Base-by-base conservation (phyloP, 2,329 filamentous ascomycete species). In the Trichoderma oligosporum region DNA sequence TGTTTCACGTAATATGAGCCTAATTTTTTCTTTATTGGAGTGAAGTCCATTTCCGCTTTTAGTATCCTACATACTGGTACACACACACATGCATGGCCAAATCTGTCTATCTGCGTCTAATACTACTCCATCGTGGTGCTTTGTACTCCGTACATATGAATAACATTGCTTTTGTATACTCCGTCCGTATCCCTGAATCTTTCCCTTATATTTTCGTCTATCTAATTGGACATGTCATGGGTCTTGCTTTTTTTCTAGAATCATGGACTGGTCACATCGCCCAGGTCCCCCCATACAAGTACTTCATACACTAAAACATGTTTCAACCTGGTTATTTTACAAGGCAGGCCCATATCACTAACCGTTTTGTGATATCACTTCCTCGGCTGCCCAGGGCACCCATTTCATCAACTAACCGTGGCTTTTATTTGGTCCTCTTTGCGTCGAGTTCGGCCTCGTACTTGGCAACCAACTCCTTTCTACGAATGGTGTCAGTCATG, bases 391-490 rank as follows among this genome's bases (percentile, higher is more conserved):
- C 27, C 18, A 22, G 41, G 24, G 24, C 41, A 45, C 20, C 29
- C 31, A 22, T 31, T 38, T 46, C 27, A 58, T 55, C 29, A 46
- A 25, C 18, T 24, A 39, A 39, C 38, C 35, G 25, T 22, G 55
- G 71, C 31, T 6, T 45, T 78, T 55, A 82, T 65, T 82, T 82
- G 24, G 73, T 78, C 59, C 79, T 71, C 75, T 83, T 83, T 22
- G 75, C 76, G 58, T 82, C 80, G 11, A 83, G 72, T 70, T 84
- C 82, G 63, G 81, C 79, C 70, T 83, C 68, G 69, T 84, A 77
- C 71, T 83, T 82, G 65, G 80, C 79, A 35, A 84, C 63, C 56
- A 84, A 71, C 64, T 84, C 82, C 70, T 81, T 84, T 67, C 81
- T 83, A 57, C 54, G 54, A 39, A 16, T 46, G 8, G 57, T 11